Percentiles rank a stretch among this genome's conserved stretches.
phyloP scores from a whole-genome alignment of 148 eudicot genomes.

The Spergularia bocconei region DNA sequence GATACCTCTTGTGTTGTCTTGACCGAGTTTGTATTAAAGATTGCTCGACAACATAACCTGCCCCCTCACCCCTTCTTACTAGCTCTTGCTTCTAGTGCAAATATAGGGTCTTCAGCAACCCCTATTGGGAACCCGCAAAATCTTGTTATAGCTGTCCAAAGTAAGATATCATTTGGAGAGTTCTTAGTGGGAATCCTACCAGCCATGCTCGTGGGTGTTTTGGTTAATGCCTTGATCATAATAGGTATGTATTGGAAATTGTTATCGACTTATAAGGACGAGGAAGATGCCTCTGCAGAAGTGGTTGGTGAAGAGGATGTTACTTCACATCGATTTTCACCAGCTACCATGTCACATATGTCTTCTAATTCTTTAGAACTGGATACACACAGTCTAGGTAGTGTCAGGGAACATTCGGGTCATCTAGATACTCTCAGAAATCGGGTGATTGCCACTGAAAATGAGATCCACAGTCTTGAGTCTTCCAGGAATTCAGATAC shows the following conservation, averaged over 20 bases:
- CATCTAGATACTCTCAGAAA: conserved; percentile 39
- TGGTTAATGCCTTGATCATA: conserved; percentile 45
- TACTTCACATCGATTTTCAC: conserved; percentile 71
- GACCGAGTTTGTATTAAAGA: conserved; percentile 81
- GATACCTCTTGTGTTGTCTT: conserved; percentile 83
- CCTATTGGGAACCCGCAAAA: conserved; percentile 67
- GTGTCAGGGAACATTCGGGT: conserved; percentile 23
- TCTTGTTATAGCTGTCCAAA: conserved; percentile 46
- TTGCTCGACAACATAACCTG: conserved; percentile 76
- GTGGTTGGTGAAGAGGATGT: conserved; percentile 60
- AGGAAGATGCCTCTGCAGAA: conserved; percentile 50
- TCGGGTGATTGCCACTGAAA: conserved; percentile 33
- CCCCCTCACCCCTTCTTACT: conserved; percentile 83
- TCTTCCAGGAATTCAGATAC: conserved; percentile 34
- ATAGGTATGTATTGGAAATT: conserved; percentile 70
- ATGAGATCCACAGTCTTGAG: conserved; percentile 39
- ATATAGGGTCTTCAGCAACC: conserved; percentile 84
- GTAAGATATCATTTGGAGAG: conserved; percentile 42
- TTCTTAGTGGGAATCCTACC: conserved; percentile 38
- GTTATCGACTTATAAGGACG: conserved; percentile 63
- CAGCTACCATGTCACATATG: conserved; percentile 61
- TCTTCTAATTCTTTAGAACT: conserved; percentile 43
- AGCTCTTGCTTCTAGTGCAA: conserved; percentile 89
- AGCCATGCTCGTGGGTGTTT: conserved; percentile 54
- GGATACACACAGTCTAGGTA: conserved; percentile 24